Evolutionary conservation across 805 yeast species (phyloP).

Genomic region (Grigorovia humatica): DNA sequence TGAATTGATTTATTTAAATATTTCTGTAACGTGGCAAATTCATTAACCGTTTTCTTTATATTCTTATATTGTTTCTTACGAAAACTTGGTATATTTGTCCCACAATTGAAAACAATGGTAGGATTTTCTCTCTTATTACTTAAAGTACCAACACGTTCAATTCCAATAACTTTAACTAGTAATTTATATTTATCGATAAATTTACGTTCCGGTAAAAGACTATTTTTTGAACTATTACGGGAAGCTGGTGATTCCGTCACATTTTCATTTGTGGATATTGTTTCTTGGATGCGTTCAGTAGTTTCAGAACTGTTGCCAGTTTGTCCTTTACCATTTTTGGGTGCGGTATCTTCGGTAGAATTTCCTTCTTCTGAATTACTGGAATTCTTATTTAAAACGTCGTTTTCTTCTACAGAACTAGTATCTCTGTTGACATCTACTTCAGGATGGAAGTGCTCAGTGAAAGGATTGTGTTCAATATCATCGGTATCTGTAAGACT

Average conservation of each 20-base stretch:
- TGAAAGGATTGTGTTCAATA: constrained; percentile 53
- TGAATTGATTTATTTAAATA: constrained; percentile 73
- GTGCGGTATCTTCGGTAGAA: background rate
- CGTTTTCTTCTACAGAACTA: background rate
- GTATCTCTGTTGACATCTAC: background rate
- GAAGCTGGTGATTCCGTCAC: background rate
- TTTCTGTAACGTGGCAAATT: constrained; percentile 63
- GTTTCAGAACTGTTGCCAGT: no score
- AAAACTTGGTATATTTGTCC: constrained; percentile 63
- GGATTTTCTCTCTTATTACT: constrained; percentile 65
- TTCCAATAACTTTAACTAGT: constrained; percentile 46
- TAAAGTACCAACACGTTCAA: constrained; percentile 52
- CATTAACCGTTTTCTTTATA: constrained; percentile 71
- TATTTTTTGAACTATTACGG: background rate
- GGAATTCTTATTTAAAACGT: background rate
- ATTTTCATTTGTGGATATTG: no score
- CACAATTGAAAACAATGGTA: constrained; percentile 59
- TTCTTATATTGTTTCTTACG: constrained; percentile 62
- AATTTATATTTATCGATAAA: constrained; percentile 30
- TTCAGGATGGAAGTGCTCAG: constrained; percentile 28
- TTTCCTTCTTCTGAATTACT: background rate
- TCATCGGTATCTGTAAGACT: constrained; percentile 30
- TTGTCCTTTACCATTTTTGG: background rate
- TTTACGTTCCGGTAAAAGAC: constrained; percentile 7
- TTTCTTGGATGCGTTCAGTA: no score